A percentile compares a stretch with the other conserved stretches of the same genome.
Conservation (phyloP, 306 rosid species). For the Casuarina cunninghamiana region DNA sequence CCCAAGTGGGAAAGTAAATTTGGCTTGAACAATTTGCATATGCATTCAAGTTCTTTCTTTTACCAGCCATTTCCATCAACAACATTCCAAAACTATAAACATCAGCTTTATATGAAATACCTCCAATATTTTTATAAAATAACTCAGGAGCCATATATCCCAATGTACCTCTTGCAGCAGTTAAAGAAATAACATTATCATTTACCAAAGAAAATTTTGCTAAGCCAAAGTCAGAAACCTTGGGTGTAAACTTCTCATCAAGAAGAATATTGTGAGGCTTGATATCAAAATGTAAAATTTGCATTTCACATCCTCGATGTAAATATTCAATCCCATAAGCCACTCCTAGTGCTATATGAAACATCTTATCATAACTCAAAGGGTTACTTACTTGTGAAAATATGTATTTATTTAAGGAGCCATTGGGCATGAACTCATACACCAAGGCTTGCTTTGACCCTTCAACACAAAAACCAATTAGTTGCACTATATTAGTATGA, state of each 20-base stretch:
- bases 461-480: slow-evolving; percentile 28
- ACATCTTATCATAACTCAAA: not conserved
- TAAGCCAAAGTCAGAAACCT: not conserved
- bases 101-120: not conserved
- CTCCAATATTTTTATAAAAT: slow-evolving; percentile 2
- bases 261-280: not conserved
- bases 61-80: not conserved
- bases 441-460: slow-evolving; percentile 19
- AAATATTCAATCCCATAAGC: slow-evolving; percentile 1
- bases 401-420: slow-evolving; percentile 31
- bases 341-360: not conserved
- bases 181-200: not conserved
- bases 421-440: slow-evolving; percentile 29
- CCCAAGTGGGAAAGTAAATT: not conserved
- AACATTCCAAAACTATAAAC: not conserved
- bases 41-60: not conserved
- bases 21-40: not conserved
- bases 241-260: not conserved
- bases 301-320: slow-evolving; percentile 7
- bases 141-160: slow-evolving; percentile 1
- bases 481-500: slow-evolving; percentile 23
- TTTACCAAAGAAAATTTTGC: not conserved
- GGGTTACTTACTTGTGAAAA: not conserved
- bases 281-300: not conserved
- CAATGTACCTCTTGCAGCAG: not conserved